Base-by-base conservation (phyloP, 176 grass and related monocot species). In the Urochloa ruziziensis region DNA sequence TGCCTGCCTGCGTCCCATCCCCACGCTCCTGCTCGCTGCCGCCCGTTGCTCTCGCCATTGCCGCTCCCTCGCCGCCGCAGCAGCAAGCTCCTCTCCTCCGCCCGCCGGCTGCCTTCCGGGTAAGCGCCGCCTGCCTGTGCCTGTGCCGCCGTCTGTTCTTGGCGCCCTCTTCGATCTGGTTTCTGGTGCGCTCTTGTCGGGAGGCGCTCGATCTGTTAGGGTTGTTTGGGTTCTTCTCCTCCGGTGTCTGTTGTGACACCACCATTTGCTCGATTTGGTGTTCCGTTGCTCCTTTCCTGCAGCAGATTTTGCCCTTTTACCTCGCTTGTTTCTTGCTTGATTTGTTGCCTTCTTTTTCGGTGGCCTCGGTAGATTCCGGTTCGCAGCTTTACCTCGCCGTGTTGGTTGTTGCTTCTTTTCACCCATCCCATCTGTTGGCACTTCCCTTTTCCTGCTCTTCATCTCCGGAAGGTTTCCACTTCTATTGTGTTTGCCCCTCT, bases 231-330 rank as follows among this genome's bases (percentile, higher is more conserved):
- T 69, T 58, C 17, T 35, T 63, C 58, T 4, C 11, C 33, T 25
- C 53, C 9, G 69, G 37, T 14, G 83, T 23, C 29, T 0, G 10
- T 11, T 54, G 42, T 0, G 66, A 21, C 80, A 2, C 61, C 52
- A 3, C 43, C 89, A 84, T 83, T 87, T 80, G 39, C 75, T 75
- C 12, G 84, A 84, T 91, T 84, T 47, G 75, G 40, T 10, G 11
- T 23, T 62, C 18, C 35, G 34, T 27, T 10, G 33, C 71, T 21
- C 7, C 18, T 33, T 62, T 57, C 15, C n/a, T 2, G 36, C 37
- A 14, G 46, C 64, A 70, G 88, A 90, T 86, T 90, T 82, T 9
- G 56, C 23, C 42, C 10, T 35, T 42, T n/a, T 28, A 8, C 30
- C 32, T 27, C 21, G 12, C 33, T 21, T 12, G 25, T 49, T 10